A percentile compares a stretch with the other conserved stretches of the same genome.
Conservation (phyloP, 176 grass and related monocot species). For the Puya raimondii region DNA sequence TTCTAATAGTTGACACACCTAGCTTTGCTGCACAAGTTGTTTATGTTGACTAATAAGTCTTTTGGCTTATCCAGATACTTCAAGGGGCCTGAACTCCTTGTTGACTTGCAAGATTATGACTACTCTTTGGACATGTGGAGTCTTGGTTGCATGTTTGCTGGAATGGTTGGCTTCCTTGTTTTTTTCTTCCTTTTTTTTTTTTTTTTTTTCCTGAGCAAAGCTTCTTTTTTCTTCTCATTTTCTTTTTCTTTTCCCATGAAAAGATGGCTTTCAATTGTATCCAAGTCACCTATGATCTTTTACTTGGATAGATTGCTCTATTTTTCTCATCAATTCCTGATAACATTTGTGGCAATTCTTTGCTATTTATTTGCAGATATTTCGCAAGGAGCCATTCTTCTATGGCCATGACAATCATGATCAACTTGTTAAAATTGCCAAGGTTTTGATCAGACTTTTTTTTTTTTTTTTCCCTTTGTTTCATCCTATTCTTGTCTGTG, state of each 20-base stretch:
- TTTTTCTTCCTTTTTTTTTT: background rate
- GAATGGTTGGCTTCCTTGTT: constrained; percentile 38
- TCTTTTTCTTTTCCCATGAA: background rate
- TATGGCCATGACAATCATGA: constrained; percentile 77
- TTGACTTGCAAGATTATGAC: constrained; percentile 66
- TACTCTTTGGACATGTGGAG: constrained; percentile 83
- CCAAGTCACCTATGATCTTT: background rate
- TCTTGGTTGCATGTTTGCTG: constrained; percentile 77
- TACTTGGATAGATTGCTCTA: background rate
- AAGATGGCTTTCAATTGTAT: background rate
- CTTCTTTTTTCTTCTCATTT: background rate
- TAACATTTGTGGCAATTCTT: background rate
- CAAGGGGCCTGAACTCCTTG: constrained; percentile 64
- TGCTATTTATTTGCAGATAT: constrained; percentile 38
- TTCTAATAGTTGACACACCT: no score
- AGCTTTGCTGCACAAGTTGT: background rate
- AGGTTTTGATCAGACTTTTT: constrained; percentile 27
- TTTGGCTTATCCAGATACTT: constrained; percentile 48
- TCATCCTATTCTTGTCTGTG: background rate
- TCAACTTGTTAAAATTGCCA: constrained; percentile 76
- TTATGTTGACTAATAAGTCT: constrained; percentile 6
- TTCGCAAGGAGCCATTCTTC: constrained; percentile 79
- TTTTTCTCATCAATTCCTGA: background rate
- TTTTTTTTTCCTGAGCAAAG: background rate
- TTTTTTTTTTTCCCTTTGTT: background rate